phyloP scores from a whole-genome alignment of 148 eudicot species.

The Rheum nobile region DNA sequence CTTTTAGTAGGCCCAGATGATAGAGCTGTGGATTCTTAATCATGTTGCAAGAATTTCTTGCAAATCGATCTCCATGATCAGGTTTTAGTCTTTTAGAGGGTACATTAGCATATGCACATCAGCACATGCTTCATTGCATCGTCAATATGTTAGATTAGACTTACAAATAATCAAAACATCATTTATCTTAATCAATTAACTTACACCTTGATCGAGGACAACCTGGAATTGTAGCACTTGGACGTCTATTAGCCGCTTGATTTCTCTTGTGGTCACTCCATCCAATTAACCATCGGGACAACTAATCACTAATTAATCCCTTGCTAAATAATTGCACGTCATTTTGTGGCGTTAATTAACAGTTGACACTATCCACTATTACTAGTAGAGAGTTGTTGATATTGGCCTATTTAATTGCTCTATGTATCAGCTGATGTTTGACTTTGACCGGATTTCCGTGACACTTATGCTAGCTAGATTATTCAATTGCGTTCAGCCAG shows the following conservation, averaged over 20 bases:
- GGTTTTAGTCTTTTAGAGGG: too few relatives aligned
- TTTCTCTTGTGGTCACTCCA: neutral
- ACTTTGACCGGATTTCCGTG: neutral
- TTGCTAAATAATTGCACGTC: too few relatives aligned
- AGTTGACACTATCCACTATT: neutral
- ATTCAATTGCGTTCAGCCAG: neutral
- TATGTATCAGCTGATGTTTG: neutral
- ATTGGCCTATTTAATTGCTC: neutral
- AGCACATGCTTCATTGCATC: too few relatives aligned
- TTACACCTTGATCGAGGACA: neutral
- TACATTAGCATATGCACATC: too few relatives aligned
- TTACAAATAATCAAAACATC: neutral
- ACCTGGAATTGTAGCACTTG: neutral
- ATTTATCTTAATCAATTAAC: neutral
- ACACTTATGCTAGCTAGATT: neutral
- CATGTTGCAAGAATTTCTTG: neutral
- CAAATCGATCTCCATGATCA: too few relatives aligned
- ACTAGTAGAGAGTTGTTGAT: neutral
- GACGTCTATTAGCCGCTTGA: too few relatives aligned
- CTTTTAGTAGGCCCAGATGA: neutral
- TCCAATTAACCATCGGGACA: neutral
- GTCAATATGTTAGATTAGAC: too few relatives aligned
- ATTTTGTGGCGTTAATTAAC: neutral
- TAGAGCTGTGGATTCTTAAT: neutral
- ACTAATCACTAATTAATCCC: neutral